A percentile compares a stretch with the other conserved stretches of the same genome.
Conservation (phyloP, 768 basidiomycete genomes). For the Pleurotus djamor region DNA sequence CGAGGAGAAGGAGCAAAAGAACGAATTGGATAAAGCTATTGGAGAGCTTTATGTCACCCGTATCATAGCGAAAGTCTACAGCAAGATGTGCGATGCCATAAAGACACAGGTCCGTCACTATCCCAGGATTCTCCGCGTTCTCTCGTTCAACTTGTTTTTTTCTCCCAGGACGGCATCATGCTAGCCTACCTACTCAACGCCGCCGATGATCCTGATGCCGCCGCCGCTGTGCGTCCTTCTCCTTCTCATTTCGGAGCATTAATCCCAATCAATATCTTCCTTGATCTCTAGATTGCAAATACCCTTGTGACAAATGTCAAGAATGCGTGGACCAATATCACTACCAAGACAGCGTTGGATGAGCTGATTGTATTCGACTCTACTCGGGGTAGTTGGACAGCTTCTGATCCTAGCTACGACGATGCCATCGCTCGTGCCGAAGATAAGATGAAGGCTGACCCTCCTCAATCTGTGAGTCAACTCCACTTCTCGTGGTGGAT, state of each 20-base stretch:
- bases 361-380: neutral
- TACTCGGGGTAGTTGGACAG: neutral
- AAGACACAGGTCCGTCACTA: neutral
- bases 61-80: neutral
- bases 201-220: neutral
- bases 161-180: neutral
- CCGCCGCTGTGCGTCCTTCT: neutral
- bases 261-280: neutral
- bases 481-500: neutral
- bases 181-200: neutral
- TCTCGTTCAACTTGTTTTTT: neutral
- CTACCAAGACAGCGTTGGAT: neutral
- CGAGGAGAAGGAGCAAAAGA: slow-evolving; percentile 3
- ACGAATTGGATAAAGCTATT: slow-evolving; percentile 1
- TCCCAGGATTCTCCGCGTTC: neutral
- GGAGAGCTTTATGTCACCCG: neutral
- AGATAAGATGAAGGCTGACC: neutral
- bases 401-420: neutral
- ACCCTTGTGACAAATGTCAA: neutral
- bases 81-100: slow-evolving; percentile 2
- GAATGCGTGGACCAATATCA: neutral
- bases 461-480: neutral
- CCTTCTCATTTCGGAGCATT: neutral
- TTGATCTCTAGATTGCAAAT: neutral
- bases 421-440: slow-evolving; percentile 3